phyloP scores from a whole-genome alignment of 345 rosid genomes.

The Passiflora organensis region DNA sequence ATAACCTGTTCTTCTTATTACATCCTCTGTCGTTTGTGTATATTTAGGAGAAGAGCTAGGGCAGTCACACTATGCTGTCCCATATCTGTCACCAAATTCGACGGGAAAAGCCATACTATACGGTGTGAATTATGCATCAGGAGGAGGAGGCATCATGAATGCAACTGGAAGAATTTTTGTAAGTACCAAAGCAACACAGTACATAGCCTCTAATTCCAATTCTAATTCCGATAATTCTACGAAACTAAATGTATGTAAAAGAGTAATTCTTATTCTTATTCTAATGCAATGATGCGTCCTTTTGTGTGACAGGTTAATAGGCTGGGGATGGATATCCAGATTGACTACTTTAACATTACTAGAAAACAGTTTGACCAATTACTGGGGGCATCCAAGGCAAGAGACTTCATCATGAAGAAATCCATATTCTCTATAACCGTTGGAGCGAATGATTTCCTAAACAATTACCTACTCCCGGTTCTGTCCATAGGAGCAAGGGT shows the following conservation, averaged over 20 bases:
- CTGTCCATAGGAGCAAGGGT: conserved; percentile 70
- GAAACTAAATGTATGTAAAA: too few species aligned
- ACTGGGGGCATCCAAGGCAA: conserved; percentile 63
- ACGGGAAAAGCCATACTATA: conserved; percentile 56
- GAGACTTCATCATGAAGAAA: conserved; percentile 42
- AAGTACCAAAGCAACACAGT: conserved; percentile 4
- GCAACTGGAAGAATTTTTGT: conserved; percentile 93
- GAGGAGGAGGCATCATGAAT: conserved; percentile 90
- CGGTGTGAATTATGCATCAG: conserved; percentile 92
- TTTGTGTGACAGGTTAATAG: conserved; percentile 54
- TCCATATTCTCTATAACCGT: conserved; percentile 72
- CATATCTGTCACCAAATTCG: conserved; percentile 71
- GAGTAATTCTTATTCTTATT: too few species aligned
- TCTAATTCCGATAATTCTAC: too few species aligned
- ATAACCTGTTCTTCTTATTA: neutral
- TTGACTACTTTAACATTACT: conserved; percentile 68
- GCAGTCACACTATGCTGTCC: conserved; percentile 55
- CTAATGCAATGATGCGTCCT: too few species aligned
- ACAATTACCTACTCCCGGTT: conserved; percentile 83
- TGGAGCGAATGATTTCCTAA: conserved; percentile 88
- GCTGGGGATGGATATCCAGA: conserved; percentile 79
- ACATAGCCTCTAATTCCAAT: too few species aligned
- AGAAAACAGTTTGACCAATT: conserved; percentile 62
- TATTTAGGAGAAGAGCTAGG: conserved; percentile 72
- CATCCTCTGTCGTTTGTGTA: neutral